Conservation (phyloP, 495 filamentous ascomycete species). For the Aspergillus taichungensis region DNA sequence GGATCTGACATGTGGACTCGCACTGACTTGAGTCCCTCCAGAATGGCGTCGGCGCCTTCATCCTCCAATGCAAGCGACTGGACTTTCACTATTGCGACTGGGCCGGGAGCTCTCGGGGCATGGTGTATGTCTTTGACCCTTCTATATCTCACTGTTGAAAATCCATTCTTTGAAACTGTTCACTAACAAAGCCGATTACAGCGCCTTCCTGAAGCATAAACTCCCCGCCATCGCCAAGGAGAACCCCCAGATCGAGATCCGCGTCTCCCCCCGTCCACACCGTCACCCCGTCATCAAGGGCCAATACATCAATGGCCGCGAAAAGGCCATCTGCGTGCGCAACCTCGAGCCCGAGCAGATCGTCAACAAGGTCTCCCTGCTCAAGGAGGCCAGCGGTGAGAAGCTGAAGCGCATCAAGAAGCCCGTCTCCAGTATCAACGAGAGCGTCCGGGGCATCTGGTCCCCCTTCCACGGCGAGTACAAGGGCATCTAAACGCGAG, state of each 20-base stretch:
- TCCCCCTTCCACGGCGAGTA: conserved; percentile 74
- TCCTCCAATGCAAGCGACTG: conserved; percentile 91
- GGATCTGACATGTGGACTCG: not conserved
- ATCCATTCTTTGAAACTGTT: too few relatives aligned
- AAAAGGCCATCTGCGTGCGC: conserved; percentile 80
- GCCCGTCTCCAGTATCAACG: conserved; percentile 76
- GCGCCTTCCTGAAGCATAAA: conserved; percentile 67
- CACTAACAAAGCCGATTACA: conserved; percentile 19
- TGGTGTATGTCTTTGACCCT: conserved; percentile 64
- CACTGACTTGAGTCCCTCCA: conserved; percentile 21
- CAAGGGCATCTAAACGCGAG: conserved; percentile 27
- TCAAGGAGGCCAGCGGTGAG: conserved; percentile 80
- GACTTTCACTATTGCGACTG: conserved; percentile 96
- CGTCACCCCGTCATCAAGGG: conserved; percentile 83
- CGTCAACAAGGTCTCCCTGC: conserved; percentile 65
- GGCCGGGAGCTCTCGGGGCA: conserved; percentile 82
- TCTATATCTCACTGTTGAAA: not conserved
- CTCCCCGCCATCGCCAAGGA: conserved; percentile 66
- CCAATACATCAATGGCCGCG: conserved; percentile 80
- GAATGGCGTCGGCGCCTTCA: conserved; percentile 96
- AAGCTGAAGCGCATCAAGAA: conserved; percentile 73
- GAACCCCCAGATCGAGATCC: conserved; percentile 87
- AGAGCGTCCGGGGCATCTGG: conserved; percentile 93
- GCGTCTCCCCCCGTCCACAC: conserved; percentile 75
- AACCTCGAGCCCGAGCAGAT: conserved; percentile 78